A percentile compares a stretch with the other conserved stretches of the same genome.
phyloP scores from a whole-genome alignment of 305 asterid species.

The Salvia sclarea region DNA sequence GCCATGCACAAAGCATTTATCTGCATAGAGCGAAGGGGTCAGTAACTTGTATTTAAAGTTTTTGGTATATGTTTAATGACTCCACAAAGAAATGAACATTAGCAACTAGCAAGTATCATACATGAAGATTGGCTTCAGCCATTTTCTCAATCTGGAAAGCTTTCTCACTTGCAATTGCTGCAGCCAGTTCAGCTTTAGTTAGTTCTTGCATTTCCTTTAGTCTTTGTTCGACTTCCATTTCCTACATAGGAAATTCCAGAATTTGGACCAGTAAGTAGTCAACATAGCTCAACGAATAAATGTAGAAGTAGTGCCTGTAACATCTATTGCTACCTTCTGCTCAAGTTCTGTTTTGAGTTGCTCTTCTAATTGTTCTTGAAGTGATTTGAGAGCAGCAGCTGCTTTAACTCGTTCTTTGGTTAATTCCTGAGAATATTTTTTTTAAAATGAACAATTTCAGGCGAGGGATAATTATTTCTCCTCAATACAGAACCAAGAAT shows the following conservation, averaged over 20 bases:
- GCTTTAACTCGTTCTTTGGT: constrained; percentile 77
- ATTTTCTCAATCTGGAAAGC: constrained; percentile 95
- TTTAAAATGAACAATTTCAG: constrained; percentile 10
- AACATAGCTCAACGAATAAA: constrained; percentile 14
- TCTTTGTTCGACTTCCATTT: constrained; percentile 64
- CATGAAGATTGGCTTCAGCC: constrained; percentile 95
- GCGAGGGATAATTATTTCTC: constrained; percentile 26
- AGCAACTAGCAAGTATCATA: constrained; percentile 46
- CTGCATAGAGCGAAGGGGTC: constrained; percentile 43
- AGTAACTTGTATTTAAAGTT: constrained; percentile 21
- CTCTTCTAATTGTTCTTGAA: constrained; percentile 73
- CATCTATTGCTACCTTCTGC: constrained; percentile 58
- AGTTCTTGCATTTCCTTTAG: constrained; percentile 63
- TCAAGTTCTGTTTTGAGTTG: constrained; percentile 63
- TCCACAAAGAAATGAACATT: constrained; percentile 29
- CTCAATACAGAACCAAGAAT: constrained; percentile 1
- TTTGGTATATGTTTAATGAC: constrained; percentile 14
- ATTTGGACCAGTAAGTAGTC: constrained; percentile 22
- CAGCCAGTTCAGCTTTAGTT: constrained; percentile 76
- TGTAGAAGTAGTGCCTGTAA: background rate
- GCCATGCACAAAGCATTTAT: constrained; percentile 98
- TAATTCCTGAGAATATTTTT: constrained; percentile 61
- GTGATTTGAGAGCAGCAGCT: constrained; percentile 83
- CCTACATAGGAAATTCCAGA: constrained; percentile 50
- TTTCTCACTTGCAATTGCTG: constrained; percentile 91